Evolutionary conservation across 352 stramenopile species (phyloP).

Genomic region (Halophytophthora batemanensis): DNA sequence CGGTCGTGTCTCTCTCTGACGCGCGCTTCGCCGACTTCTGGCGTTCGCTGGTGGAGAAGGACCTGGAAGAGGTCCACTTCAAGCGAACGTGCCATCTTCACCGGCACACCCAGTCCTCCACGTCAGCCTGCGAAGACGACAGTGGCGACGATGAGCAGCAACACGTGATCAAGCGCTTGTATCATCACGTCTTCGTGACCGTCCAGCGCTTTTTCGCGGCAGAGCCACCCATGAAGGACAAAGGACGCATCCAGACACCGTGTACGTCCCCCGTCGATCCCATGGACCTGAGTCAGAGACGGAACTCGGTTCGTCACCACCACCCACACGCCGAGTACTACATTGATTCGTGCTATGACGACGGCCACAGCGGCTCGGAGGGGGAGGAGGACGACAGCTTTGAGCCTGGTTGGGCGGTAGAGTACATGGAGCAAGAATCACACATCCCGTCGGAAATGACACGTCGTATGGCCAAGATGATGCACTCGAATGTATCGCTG

Average conservation of each 20-base stretch:
- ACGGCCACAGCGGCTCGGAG: slow-evolving; percentile 7
- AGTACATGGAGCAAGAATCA: slow-evolving; percentile 78
- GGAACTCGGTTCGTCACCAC: slow-evolving; percentile 14
- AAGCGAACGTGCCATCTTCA: slow-evolving; percentile 13
- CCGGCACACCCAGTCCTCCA: slow-evolving; percentile 2
- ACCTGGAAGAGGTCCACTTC: slow-evolving; percentile 34
- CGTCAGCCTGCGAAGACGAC: slow-evolving; percentile 1
- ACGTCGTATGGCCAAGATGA: slow-evolving; percentile 72
- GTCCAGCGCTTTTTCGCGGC: slow-evolving; percentile 48
- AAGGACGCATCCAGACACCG: slow-evolving; percentile 54
- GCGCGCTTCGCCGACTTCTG: slow-evolving; percentile 65
- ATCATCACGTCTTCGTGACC: slow-evolving; percentile 43
- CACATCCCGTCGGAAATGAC: slow-evolving; percentile 58
- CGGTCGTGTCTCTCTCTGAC: slow-evolving; percentile 60
- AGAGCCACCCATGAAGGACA: slow-evolving; percentile 13
- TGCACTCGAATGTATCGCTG: slow-evolving; percentile 69
- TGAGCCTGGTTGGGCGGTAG: slow-evolving; percentile 71
- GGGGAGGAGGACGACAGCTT: slow-evolving; percentile 21
- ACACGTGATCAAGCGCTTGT: slow-evolving; percentile 45
- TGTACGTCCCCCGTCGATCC: slow-evolving; percentile 57
- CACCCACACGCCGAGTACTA: slow-evolving; percentile 3
- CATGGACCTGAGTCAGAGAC: slow-evolving; percentile 28
- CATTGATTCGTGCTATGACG: slow-evolving; percentile 7
- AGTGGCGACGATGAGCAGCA: slow-evolving; percentile 17
- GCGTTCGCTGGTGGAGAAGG: slow-evolving; percentile 50